A percentile compares a stretch with the other conserved stretches of the same genome.
These are phyloP conservation scores for Triticum turgidum DNA, from an alignment of 176 grass and related monocot genomes.

Conservation along the genomic window DNA sequence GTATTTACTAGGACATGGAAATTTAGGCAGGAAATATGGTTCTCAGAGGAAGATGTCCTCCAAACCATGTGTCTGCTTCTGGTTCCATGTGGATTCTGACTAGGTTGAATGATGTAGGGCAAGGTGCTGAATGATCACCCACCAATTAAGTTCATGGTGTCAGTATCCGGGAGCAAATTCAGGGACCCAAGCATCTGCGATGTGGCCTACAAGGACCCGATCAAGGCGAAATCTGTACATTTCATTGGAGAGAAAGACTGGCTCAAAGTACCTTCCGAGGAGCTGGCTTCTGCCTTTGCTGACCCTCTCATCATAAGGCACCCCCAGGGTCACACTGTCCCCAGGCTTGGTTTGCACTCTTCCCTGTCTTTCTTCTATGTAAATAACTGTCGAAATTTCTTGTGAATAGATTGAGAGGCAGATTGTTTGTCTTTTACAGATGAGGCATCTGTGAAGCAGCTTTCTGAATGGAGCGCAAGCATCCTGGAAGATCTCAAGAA, in stretches of 20 bases:
- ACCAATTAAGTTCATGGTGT: constrained; percentile 77
- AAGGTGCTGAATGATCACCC: constrained; percentile 74
- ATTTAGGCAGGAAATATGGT: neutral
- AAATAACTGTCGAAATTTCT: neutral
- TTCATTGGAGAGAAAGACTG: constrained; percentile 97
- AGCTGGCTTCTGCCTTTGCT: constrained; percentile 74
- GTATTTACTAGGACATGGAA: neutral
- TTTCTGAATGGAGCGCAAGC: constrained; percentile 62
- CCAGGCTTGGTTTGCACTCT: constrained; percentile 60
- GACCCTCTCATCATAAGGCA: constrained; percentile 78
- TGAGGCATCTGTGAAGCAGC: constrained; percentile 47
- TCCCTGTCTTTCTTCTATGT: neutral
- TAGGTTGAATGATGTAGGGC: constrained; percentile 42
- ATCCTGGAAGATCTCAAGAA: constrained; percentile 39
- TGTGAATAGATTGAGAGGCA: neutral
- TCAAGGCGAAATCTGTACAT: constrained; percentile 76
- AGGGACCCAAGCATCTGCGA: constrained; percentile 70
- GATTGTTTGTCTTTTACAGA: constrained; percentile 32
- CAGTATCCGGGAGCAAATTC: constrained; percentile 80
- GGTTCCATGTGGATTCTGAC: constrained; percentile 20
- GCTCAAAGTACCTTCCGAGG: constrained; percentile 86
- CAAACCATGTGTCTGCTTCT: neutral
- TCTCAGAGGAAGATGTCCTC: neutral
- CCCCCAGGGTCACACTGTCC: constrained; percentile 88
- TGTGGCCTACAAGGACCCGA: constrained; percentile 62